Evolutionary conservation across 2,329 filamentous ascomycete species (phyloP).

Genomic region (Truncatella angustata): DNA sequence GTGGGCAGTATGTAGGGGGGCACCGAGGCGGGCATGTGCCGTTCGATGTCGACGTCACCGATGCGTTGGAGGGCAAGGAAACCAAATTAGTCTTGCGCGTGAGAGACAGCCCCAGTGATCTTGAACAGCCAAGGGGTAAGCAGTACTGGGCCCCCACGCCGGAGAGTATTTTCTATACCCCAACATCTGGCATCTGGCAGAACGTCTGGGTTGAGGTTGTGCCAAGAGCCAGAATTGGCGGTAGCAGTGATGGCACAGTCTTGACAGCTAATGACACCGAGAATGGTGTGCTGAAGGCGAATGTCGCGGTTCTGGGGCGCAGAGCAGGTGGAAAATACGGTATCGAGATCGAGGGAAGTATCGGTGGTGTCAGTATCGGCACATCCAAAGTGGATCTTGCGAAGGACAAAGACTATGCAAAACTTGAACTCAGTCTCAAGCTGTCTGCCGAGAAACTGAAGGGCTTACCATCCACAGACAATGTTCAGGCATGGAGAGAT

Average conservation of each 20-base stretch:
- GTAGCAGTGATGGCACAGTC: constrained; percentile 58
- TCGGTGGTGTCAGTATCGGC: constrained; percentile 46
- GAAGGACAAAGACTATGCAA: constrained; percentile 46
- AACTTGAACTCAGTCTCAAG: constrained; percentile 46
- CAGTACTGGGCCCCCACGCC: constrained; percentile 64
- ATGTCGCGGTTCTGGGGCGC: constrained; percentile 47
- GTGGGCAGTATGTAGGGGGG: constrained; percentile 49
- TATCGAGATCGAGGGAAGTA: constrained; percentile 52
- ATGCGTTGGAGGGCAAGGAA: constrained; percentile 34
- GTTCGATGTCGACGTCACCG: constrained; percentile 56
- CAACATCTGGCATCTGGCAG: constrained; percentile 58
- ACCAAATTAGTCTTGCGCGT: constrained; percentile 55
- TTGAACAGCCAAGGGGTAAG: constrained; percentile 65
- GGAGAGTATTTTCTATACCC: constrained; percentile 60
- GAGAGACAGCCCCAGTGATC: constrained; percentile 62
- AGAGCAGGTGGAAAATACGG: constrained; percentile 42
- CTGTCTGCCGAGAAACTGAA: constrained; percentile 40
- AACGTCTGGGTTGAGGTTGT: constrained; percentile 56
- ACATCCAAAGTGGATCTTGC: constrained; percentile 43
- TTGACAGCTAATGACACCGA: constrained; percentile 53
- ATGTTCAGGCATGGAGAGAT: constrained; percentile 45
- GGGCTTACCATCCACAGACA: constrained; percentile 35
- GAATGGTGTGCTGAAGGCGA: constrained; percentile 48
- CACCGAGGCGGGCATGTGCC: constrained; percentile 61
- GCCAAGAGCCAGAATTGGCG: constrained; percentile 49